Evolutionary conservation across 495 filamentous ascomycete species (phyloP), one percentile per base, ranked within the genome.

Genomic region (Aspergillus cavernicola): DNA sequence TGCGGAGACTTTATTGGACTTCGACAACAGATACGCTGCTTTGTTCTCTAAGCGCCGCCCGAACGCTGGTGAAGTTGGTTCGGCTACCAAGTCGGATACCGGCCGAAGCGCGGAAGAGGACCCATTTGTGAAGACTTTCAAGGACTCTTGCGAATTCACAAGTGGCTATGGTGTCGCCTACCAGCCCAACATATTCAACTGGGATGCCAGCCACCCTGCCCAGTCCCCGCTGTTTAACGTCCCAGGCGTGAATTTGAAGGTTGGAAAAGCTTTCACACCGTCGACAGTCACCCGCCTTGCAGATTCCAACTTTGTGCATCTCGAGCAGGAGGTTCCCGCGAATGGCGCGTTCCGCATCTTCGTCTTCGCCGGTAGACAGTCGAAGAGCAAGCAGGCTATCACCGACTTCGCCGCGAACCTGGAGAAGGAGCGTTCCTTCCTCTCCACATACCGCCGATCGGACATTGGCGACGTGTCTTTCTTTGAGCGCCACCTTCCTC

Each of bases 261-360:
- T 85, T 4, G 90, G 90, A 46, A 83, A 86, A 13, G 80, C 90
- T 20, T 78, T 95, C 66, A 83, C 76, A 18, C 87, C 87, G 18
- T 77, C 85, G 4, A 86, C 84, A 49, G 90, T 95, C 31, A 95
- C 88, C 23, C 80, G 90, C 29, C 85, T 95, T 23, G 82, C 85
- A 4, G 90, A 96, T 63, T 84, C 88, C 61, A 95, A 93, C 72
- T 80, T 87, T 20, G 88, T 92, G 12, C 86, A 93, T 58, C 72
- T 95, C 33, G 90, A 95, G 70, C 90, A 96, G 68, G 88, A 92
- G 54, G 77, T 95, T 44, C 90, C 90, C 0, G 75, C 89, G 45
- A 95, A 95, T 68, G 90, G 90, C 50, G 83, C 90, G 9, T 95
- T 90, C 79, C 81, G 89, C 28, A 79, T 96, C 61, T 95, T 88